phyloP scores from a whole-genome alignment of 495 filamentous ascomycete species.

The Penicillium macrosclerotiorum region DNA sequence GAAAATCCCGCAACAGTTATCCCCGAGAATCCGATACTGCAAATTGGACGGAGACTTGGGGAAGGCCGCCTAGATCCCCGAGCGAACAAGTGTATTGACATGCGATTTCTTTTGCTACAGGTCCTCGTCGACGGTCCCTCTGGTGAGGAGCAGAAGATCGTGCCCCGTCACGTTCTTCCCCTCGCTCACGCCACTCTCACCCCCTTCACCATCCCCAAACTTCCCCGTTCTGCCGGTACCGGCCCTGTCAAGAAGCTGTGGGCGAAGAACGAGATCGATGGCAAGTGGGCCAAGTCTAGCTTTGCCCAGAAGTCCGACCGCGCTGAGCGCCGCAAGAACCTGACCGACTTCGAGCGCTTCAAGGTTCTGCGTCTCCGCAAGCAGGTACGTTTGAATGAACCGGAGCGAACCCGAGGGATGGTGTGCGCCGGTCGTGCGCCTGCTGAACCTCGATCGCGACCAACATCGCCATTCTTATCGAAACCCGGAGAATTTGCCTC shows the following conservation, averaged over 20 bases:
- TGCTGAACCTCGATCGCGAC: too few relatives aligned
- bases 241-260: constrained; percentile 79
- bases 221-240: constrained; percentile 82
- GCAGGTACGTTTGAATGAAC: constrained; percentile 69
- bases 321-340: constrained; percentile 77
- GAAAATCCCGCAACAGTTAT: not conserved
- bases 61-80: not conserved
- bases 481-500: constrained; percentile 1
- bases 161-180: constrained; percentile 78
- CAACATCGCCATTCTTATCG: constrained; percentile 5
- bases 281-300: constrained; percentile 82
- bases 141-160: constrained; percentile 65
- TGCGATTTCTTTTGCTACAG: constrained; percentile 50
- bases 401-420: not conserved
- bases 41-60: constrained; percentile 4
- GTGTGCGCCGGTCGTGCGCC: constrained; percentile 3
- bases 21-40: not conserved
- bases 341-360: constrained; percentile 99
- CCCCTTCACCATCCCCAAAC: constrained; percentile 80
- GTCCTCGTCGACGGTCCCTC: constrained; percentile 93
- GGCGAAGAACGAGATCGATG: constrained; percentile 82
- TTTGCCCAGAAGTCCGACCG: constrained; percentile 87
- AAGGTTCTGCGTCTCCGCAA: constrained; percentile 98
- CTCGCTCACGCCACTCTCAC: constrained; percentile 85
- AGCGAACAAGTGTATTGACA: constrained; percentile 33